Base-by-base conservation (phyloP, 805 yeast species). In the Saccharomycopsis olivae region DNA sequence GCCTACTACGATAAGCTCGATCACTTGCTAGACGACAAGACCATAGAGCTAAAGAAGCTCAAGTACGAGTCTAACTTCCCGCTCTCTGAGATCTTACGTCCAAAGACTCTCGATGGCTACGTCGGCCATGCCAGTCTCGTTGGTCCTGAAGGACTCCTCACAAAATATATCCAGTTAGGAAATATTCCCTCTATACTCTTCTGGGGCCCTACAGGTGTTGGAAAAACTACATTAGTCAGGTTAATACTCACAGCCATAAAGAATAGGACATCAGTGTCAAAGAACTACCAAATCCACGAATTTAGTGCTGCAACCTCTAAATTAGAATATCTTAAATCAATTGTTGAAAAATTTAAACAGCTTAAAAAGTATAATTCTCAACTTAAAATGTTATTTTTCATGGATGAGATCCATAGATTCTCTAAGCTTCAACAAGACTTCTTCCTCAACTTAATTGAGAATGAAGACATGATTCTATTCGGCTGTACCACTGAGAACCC, bases 401-500 rank as follows among this genome's bases (percentile, higher is more conserved):
- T 88, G 39, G 99, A 92, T 60, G 98, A 92, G 55, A 81, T 92
- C 29, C 98, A 92, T 55, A 61, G 98, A 29, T 86, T 87, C 54
- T 76, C 78, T 48, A 80, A 81, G 44, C 66, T 75, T 0, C 98
- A 92, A 53, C 98, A 92, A 56, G 98, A 92, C 58, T 70, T 78
- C 35, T 72, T 94, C 37, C 60, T 92, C 29, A 89, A 94, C 0
- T 77, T 74, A 48, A 80, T 89, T 2, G 99, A 92, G 56, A 65
- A 72, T 27, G 97, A 97, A 2, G 76, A 75, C 38, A 74, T 88
- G 38, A 75, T 77, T 1, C 67, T 92, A 34, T 76, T 89, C 38
- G 97, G 97, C 4, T 96, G 96, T 15, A 92, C 98, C 0, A 88
- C 97, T 0, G 98, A 92, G 55, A 92, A 92, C 55, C 96, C 96